Evolutionary conservation across 768 basidiomycete species (phyloP), one percentile per base, ranked within the genome.

Genomic region (Lentinula edodes): DNA sequence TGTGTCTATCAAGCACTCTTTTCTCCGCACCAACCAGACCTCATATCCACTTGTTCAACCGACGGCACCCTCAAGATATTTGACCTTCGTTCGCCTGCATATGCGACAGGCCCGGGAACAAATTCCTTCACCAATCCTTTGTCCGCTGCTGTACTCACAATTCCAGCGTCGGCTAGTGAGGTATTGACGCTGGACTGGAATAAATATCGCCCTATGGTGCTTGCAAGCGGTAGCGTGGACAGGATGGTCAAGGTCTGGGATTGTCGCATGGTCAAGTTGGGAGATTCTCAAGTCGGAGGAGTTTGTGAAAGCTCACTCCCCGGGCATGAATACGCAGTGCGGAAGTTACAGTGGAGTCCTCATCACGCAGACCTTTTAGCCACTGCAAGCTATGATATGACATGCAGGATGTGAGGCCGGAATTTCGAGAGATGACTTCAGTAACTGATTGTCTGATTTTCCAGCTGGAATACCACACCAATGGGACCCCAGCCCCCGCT

Each of bases 1-100:
- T 95, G 95, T 67, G 90, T 95, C 54, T 98, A 98, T 72, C 86
- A 92, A 69, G 90, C 93, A 2, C 74, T 92, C 42, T 98, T 94
- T 78, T 97, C 95, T 2, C 96, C 96, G 0, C 95, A 96, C 69
- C 85, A 90, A 60, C 90, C 94, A 5, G 87, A 90, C 60, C 72
- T 89, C 36, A 64, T 98, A 61, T 89, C 89, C 0, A 88, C 92
- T 2, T 93, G 91, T 68, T 95, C 93, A 1, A 84, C 90, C 0
- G 93, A 96, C 70, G 95, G 95, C 28, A 87, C 90, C 0, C 67
- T 95, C 60, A 89, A 88, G 67, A 76, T 95, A 60, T 95, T 93
- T 70, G 94, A 96, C 85, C 8, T 91, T 86, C 66, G 78, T 79
- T 3, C 77, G 78, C 36, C 71, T 32, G 12, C 62, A 5, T 63